These are phyloP conservation scores for Trametes elegans DNA, from an alignment of 768 basidiomycete species.

Conservation along the genomic window DNA sequence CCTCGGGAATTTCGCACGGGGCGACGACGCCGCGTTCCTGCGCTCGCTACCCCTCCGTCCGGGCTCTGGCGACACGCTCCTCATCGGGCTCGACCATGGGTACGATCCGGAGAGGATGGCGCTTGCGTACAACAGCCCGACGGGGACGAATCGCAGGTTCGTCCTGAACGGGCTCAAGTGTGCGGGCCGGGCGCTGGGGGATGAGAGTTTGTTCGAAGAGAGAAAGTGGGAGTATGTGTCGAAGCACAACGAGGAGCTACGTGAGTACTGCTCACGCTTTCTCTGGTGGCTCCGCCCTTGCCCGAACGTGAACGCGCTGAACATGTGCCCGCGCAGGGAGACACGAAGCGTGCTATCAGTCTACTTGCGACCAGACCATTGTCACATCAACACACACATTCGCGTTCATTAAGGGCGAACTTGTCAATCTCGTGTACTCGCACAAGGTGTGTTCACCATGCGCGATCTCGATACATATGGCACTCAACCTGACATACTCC, in stretches of 20 bases:
- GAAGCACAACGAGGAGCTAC: conserved; percentile 52
- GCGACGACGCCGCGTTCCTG: conserved; percentile 71
- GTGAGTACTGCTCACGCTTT: conserved; percentile 32
- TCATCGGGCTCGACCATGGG: conserved; percentile 90
- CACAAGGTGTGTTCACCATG: conserved; percentile 64
- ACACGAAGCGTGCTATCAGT: conserved; percentile 84
- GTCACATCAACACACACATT: conserved; percentile 40
- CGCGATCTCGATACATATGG: not conserved
- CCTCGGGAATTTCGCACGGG: conserved; percentile 83
- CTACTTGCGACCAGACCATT: conserved; percentile 58
- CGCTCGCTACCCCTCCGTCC: conserved; percentile 73
- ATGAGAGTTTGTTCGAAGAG: conserved; percentile 60
- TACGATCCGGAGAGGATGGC: conserved; percentile 72
- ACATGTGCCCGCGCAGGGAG: too few relatives aligned
- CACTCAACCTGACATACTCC: too few relatives aligned
- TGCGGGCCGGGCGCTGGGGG: conserved; percentile 66
- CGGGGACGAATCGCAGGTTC: conserved; percentile 70
- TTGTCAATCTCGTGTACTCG: conserved; percentile 83
- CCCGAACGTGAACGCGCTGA: too few relatives aligned
- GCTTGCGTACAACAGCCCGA: conserved; percentile 83
- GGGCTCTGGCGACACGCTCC: conserved; percentile 73
- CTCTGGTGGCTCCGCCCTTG: not conserved
- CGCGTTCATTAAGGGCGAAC: conserved; percentile 66
- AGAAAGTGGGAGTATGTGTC: conserved; percentile 75
- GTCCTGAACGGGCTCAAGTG: conserved; percentile 83